phyloP scores from a whole-genome alignment of 805 yeast genomes.

The Candida sanyiensis region DNA sequence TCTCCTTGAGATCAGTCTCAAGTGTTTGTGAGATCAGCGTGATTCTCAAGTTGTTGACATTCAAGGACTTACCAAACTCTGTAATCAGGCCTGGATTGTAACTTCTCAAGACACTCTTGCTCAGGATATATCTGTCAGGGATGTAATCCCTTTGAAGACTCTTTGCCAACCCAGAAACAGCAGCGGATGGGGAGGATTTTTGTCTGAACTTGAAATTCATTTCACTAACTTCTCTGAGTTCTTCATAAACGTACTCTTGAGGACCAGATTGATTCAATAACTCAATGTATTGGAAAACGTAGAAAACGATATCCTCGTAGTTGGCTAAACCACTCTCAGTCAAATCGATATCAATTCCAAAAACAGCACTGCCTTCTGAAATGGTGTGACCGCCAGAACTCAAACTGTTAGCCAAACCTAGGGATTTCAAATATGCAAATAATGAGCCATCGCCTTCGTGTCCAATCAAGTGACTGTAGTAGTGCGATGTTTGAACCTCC shows the following conservation, averaged over 20 bases:
- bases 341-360: conserved; percentile 67
- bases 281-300: conserved; percentile 68
- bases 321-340: conserved; percentile 65
- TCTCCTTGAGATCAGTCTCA: conserved; percentile 50
- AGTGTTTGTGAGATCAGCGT: conserved; percentile 48
- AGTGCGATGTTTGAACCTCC: conserved; percentile 63
- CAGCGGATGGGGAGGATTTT: conserved; percentile 62
- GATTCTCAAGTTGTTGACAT: conserved; percentile 54
- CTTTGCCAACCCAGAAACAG: conserved; percentile 66
- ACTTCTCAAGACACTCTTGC: conserved; percentile 48
- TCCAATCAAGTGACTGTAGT: conserved; percentile 78
- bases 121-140: conserved; percentile 61
- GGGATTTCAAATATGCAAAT: conserved; percentile 57
- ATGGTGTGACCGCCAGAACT: conserved; percentile 67
- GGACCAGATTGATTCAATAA: conserved; percentile 55
- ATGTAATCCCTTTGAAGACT: conserved; percentile 50
- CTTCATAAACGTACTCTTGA: conserved; percentile 76
- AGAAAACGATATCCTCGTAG: conserved; percentile 53
- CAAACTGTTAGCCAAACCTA: conserved; percentile 76
- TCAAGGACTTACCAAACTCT: conserved; percentile 44
- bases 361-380: conserved; percentile 61
- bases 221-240: conserved; percentile 59
- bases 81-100: conserved; percentile 52
- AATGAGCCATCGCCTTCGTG: conserved; percentile 91
- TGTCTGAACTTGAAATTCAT: conserved; percentile 77